Evolutionary conservation across 352 stramenopile species (phyloP).

Genomic region (Phytophthora aleatoria): DNA sequence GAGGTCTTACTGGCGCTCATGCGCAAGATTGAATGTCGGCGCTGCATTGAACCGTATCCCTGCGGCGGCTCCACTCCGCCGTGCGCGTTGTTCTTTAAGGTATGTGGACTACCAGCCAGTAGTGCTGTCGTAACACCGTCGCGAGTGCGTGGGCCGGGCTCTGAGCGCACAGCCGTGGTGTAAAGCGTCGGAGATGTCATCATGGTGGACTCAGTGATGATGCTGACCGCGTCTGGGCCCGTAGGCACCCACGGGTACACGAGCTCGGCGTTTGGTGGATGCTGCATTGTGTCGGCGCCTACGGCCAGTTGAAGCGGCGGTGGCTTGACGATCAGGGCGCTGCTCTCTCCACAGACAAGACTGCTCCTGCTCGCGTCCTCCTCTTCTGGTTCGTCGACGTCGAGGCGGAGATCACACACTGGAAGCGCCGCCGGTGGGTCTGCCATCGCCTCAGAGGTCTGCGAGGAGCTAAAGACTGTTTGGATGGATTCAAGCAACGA

Average conservation of each 20-base stretch:
- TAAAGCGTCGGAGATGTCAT: conserved; percentile 28
- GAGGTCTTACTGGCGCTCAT: conserved; percentile 48
- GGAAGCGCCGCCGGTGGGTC: conserved; percentile 16
- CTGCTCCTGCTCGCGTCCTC: conserved; percentile 30
- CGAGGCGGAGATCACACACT: conserved; percentile 19
- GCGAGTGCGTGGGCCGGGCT: conserved; percentile 16
- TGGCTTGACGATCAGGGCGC: conserved; percentile 35
- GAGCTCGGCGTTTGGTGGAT: conserved; percentile 22
- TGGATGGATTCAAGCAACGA: conserved; percentile 18
- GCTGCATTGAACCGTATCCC: conserved; percentile 38
- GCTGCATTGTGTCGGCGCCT: conserved; percentile 14
- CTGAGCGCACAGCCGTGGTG: conserved; percentile 21
- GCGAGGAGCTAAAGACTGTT: conserved; percentile 7
- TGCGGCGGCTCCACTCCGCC: conserved; percentile 18
- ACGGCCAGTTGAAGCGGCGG: conserved; percentile 26
- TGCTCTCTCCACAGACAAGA: conserved; percentile 9
- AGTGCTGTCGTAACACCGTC: conserved; percentile 35
- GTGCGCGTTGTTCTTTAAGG: conserved; percentile 8
- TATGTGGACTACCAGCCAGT: conserved; percentile 12
- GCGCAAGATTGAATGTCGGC: conserved; percentile 66
- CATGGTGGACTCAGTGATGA: conserved; percentile 26
- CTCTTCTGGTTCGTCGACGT: conserved; percentile 40
- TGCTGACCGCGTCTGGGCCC: conserved; percentile 13
- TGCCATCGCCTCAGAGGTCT: conserved; percentile 25
- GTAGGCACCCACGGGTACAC: conserved; percentile 36